phyloP scores from a whole-genome alignment of 1,284 basidiomycete species.

The Coniophora puteana region DNA sequence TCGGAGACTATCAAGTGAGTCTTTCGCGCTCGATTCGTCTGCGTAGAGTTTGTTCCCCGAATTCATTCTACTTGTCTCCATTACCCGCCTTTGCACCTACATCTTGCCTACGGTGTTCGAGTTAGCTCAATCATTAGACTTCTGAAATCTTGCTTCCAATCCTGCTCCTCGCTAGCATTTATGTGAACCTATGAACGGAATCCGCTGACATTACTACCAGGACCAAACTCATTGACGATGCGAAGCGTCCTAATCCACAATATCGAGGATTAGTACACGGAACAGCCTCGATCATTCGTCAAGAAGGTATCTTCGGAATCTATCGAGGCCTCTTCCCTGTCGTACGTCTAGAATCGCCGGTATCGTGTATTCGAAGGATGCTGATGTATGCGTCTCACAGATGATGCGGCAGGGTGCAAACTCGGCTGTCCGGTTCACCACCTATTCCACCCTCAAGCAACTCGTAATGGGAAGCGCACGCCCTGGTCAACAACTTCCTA shows the following conservation, averaged over 20 bases:
- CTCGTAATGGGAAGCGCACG: slow-evolving; percentile 83
- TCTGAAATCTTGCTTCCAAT: slow-evolving; percentile 1
- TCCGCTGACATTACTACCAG: slow-evolving; percentile 35
- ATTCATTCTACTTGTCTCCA: background rate
- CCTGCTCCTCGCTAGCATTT: slow-evolving; percentile 3
- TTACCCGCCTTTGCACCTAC: background rate
- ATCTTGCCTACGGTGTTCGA: background rate
- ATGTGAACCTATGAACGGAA: too few species aligned
- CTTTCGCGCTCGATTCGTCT: background rate
- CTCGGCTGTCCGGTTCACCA: slow-evolving; percentile 95
- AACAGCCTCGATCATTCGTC: slow-evolving; percentile 74
- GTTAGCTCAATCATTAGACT: background rate
- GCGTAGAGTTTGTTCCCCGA: background rate
- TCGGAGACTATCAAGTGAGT: slow-evolving; percentile 97
- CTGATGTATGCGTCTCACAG: slow-evolving; percentile 35
- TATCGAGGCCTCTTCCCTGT: slow-evolving; percentile 95
- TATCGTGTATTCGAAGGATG: slow-evolving; percentile 3
- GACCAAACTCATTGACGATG: slow-evolving; percentile 97
- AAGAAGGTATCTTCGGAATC: slow-evolving; percentile 82
- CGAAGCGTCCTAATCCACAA: slow-evolving; percentile 79
- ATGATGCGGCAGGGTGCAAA: slow-evolving; percentile 98
- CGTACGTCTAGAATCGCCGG: slow-evolving; percentile 45
- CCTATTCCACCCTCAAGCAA: slow-evolving; percentile 91
- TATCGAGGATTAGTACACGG: slow-evolving; percentile 91
- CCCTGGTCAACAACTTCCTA: slow-evolving; percentile 84